Conservation (phyloP, 805 yeast species). For the Teunomyces pallodes region DNA sequence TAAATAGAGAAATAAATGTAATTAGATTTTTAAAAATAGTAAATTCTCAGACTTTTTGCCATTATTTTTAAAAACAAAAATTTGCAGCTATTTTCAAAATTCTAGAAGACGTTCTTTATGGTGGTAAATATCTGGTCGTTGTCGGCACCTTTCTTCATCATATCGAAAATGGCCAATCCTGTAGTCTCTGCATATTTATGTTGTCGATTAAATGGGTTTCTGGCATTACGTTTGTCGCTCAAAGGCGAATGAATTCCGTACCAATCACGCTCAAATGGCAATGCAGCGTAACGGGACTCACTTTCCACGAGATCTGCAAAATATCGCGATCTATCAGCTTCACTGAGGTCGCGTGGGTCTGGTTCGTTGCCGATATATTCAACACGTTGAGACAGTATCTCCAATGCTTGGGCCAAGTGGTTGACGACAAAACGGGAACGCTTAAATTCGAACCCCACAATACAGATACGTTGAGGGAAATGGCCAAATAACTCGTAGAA, state of each 20-base stretch:
- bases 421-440: conserved; percentile 51
- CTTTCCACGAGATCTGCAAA: conserved; percentile 44
- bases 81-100: neutral
- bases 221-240: conserved; percentile 43
- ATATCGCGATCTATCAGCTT: conserved; percentile 31
- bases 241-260: conserved; percentile 51
- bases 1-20: neutral
- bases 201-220: conserved; percentile 51
- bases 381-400: conserved; percentile 34
- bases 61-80: neutral
- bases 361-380: conserved; percentile 62
- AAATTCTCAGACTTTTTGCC: neutral
- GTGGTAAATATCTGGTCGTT: neutral
- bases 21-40: neutral
- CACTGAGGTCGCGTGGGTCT: conserved; percentile 30
- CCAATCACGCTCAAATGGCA: conserved; percentile 54
- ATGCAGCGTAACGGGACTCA: conserved; percentile 54
- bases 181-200: conserved; percentile 5
- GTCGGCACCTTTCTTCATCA: neutral
- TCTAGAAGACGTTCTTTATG: neutral
- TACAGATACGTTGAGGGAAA: conserved; percentile 53
- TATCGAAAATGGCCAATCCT: neutral
- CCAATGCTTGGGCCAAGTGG: conserved; percentile 52
- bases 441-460: conserved; percentile 78
- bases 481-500: conserved; percentile 44